Base-by-base conservation (phyloP, 2,329 filamentous ascomycete genomes). In the Beauveria bassiana region DNA sequence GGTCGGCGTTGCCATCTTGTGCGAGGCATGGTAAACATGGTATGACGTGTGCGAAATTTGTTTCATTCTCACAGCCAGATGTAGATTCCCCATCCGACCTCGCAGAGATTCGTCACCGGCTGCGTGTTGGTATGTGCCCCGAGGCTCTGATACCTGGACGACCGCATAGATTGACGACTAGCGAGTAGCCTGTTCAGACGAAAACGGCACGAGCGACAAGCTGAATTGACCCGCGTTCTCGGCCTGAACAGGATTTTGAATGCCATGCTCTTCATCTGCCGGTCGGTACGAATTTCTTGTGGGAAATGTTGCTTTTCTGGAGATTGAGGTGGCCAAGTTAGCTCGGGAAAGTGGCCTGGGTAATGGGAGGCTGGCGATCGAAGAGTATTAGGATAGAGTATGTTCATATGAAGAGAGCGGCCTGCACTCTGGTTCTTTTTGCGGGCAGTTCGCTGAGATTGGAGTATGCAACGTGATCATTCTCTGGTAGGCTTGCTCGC, bases 61-160 rank as follows among this genome's bases (percentile, higher is more conserved):
- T 18, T 2, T 16, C n/a, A 8, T 20, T 20, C 12, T 58, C 43
- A 58, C 31, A 58, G 28, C 55, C 45, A 58, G 3, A 34, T 24
- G 42, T 58, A 58, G n/a, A 58, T 6, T 20, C 55, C 55, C 55
- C 55, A 58, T 40, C 55, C 55, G 3, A 49, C 31, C 22, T 58
- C 55, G 16, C 28, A 40, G 28, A 58, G 28, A 31, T 20, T 46
- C 16, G n/a, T 10, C 42, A 46, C 12, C 24, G 40, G n/a, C 8
- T 14, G 26, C 9, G 53, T 16, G 2, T 14, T 10, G 3, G 10
- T 16, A 16, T 20, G 4, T 20, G 40, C 3, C 6, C 8, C 42
- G 5, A 34, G 18, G n/a, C 26, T 56, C 26, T 46, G 26, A 8
- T 56, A 56, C 26, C 14, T 56, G 40, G 42, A 28, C 16, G 42